Percentiles rank a stretch among this genome's conserved stretches.
These are phyloP conservation scores for Fusarium heterosporum DNA, from an alignment of 2,329 filamentous ascomycete species.

Conservation along the genomic window DNA sequence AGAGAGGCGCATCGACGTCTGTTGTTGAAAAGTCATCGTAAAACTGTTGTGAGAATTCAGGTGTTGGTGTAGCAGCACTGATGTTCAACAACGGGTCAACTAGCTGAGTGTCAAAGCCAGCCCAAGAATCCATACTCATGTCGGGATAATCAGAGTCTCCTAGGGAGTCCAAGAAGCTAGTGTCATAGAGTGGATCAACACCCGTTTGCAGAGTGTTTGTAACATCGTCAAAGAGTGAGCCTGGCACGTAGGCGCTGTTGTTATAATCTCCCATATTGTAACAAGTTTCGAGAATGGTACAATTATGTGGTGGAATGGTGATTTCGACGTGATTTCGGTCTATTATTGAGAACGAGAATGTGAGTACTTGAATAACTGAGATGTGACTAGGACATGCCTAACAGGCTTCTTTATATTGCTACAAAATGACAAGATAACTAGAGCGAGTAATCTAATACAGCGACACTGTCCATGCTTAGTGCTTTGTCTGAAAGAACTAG, in stretches of 20 bases:
- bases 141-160: neutral
- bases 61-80: neutral
- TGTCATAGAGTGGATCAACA: neutral
- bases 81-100: neutral
- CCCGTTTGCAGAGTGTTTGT: neutral
- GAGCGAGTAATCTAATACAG: neutral
- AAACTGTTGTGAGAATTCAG: neutral
- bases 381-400: neutral
- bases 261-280: neutral
- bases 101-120: neutral
- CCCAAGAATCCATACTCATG: neutral
- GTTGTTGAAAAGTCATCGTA: neutral
- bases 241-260: neutral
- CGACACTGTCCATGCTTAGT: conserved; percentile 19
- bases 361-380: neutral
- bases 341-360: neutral
- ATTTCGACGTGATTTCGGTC: neutral
- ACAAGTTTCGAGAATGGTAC: neutral
- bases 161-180: neutral
- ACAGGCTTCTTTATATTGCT: conserved; percentile 25
- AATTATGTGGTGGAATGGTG: neutral
- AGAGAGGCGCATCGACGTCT: neutral
- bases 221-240: neutral
- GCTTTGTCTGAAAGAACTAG: conserved; percentile 30
- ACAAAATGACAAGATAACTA: neutral